Conservation (phyloP, 1,284 basidiomycete species). For the Mycosarcoma mackinlayi region DNA sequence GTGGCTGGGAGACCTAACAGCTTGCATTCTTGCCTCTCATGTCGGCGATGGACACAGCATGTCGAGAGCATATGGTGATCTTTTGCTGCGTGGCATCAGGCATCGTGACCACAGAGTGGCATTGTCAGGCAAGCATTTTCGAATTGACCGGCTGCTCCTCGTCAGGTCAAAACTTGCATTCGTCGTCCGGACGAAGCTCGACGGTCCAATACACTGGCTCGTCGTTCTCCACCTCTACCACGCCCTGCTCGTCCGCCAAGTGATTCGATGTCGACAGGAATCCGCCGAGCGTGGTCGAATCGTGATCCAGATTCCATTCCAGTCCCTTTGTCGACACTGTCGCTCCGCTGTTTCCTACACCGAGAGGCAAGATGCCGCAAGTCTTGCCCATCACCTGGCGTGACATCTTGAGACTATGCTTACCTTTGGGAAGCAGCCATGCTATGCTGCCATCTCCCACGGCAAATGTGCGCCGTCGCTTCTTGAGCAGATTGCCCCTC, state of each 20-base stretch:
- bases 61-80: too few species aligned
- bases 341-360: constrained; percentile 73
- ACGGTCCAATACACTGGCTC: constrained; percentile 89
- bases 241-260: constrained; percentile 69
- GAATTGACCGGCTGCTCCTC: neutral
- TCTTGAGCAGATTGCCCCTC: constrained; percentile 64
- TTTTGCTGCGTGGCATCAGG: too few species aligned
- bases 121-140: too few species aligned
- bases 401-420: constrained; percentile 81
- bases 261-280: constrained; percentile 90
- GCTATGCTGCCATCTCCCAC: constrained; percentile 87
- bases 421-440: constrained; percentile 84
- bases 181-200: constrained; percentile 70
- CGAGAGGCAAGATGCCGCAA: constrained; percentile 91
- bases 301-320: constrained; percentile 79
- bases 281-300: constrained; percentile 57
- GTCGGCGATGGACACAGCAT: too few species aligned
- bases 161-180: constrained; percentile 13
- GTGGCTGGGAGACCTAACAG: too few species aligned
- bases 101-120: too few species aligned
- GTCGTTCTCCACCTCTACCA: constrained; percentile 81
- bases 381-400: constrained; percentile 82
- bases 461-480: constrained; percentile 76
- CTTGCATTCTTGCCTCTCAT: too few species aligned
- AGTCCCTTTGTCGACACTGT: constrained; percentile 83